These are phyloP conservation scores for Acacia concinna DNA, from an alignment of 331 rosid genomes.

Conservation along the genomic window DNA sequence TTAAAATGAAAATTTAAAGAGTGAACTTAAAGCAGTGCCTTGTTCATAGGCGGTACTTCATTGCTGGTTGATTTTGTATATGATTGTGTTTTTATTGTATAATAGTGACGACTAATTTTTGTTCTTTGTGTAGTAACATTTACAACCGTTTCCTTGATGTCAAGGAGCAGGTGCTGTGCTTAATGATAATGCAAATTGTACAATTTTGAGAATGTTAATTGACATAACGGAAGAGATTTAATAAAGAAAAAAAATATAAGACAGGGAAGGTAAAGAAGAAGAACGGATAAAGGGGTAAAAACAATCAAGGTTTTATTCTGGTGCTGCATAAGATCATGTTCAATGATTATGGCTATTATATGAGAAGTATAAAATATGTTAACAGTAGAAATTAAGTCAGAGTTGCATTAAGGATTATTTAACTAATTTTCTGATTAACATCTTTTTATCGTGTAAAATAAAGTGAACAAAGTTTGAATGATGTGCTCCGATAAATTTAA, in stretches of 20 bases:
- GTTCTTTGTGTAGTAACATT: neutral
- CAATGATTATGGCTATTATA: constrained; percentile 1
- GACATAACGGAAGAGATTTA: neutral
- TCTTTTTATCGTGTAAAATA: neutral
- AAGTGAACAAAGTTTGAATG: neutral
- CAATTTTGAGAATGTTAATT: neutral
- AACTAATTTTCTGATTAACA: neutral
- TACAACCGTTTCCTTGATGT: neutral
- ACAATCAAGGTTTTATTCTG: neutral
- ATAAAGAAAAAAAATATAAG: neutral
- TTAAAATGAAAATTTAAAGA: neutral
- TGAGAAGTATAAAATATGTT: neutral
- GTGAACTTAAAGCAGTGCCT: neutral
- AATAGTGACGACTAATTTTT: neutral
- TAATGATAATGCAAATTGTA: neutral
- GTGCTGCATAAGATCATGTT: neutral
- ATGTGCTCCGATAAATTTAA: neutral
- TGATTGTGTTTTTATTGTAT: neutral
- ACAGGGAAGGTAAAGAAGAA: neutral
- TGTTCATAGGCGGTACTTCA: neutral
- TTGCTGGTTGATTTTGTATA: neutral
- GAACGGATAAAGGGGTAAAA: neutral
- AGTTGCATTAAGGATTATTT: neutral
- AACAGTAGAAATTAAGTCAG: neutral
- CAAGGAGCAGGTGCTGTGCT: neutral